Evolutionary conservation across 805 yeast species (phyloP), one percentile per base, ranked within the genome.

Genomic region (Groenewaldozyma salmanticensis): DNA sequence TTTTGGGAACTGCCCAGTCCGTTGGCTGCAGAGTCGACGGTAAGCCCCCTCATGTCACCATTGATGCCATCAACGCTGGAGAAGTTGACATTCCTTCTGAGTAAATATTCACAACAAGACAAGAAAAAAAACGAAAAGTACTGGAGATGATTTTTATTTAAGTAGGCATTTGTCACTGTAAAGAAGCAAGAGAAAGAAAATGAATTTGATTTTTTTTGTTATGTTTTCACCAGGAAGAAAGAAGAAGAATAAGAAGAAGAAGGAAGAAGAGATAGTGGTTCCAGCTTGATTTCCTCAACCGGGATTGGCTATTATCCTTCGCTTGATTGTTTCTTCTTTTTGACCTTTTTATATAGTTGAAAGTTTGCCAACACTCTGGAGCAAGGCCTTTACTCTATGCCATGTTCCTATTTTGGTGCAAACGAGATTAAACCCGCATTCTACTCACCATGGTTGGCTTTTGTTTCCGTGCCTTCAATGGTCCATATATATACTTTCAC

Each of bases 11-110:
- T 71, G 96, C 97, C 62, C 97, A 90, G 77, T 88, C 96, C 55
- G 94, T 92, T 66, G 98, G 98, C 65, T 88, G 96, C 77, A 88
- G 96, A 75, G 96, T 92, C 67, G 90, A 87, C 73, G 94, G 88
- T 75, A 90, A 92, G 81, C 90, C 90, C 81, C 96, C 98, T 60
- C 97, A 92, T 70, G 96, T 84, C 72, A 81, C 90, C 75, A 90
- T 92, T 65, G 98, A 88, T 61, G 96, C 90, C 70, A 92, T 92
- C 71, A 79, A 90, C 77, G 90, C 81, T 71, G 98, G 98, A 74
- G 96, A 87, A 74, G 81, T 92, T 67, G 97, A 90, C 70, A 54
- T 44, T 27, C 51, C 52, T 32, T 44, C 52, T 24, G 49, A 47
- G 45, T 50, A 44, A 45, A 42, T 22, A 20, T 20, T 13, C 13